Base-by-base conservation (phyloP, 805 yeast genomes). In the Trichomonascus vanleenenianus region DNA sequence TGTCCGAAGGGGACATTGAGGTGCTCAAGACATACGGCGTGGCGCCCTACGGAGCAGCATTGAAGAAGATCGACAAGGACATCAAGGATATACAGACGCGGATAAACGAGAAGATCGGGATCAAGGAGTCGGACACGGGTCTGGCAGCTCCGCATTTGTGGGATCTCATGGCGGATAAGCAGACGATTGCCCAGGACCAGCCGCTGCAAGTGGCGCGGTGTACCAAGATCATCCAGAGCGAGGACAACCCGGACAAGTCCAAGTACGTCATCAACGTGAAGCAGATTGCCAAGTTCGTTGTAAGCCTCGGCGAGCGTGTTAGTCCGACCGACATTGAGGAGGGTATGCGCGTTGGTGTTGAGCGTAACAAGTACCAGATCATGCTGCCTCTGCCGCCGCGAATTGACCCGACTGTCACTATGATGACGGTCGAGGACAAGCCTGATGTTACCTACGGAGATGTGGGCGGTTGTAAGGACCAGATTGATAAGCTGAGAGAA, bases 341-440 rank as follows among this genome's bases (percentile, higher is more conserved):
- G 67, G 97, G 98, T 44, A 94, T 93, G 98, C 79, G 98, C 64
- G 97, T 93, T 33, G 99, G 99, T 60, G 98, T 93, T 47, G 98
- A 94, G 64, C 80, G 98, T 66, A 88, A 85, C 59, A 91, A 91
- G 67, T 93, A 93, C 68, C 95, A 89, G 65, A 94, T 93, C 61
- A 96, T 91, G 73, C 74, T 93, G 59, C 98, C 99, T 27, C 74
- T 93, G 54, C 99, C 99, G 9, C 98, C 99, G 46, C 75, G 95
- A 61, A 93, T 93, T 62, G 99, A 93, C 65, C 97, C 99, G 11
- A 78, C 88, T 34, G 99, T 93, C 45, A 93, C 98, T 5, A 93
- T 93, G 98, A 93, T 93, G 99, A 91, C 97, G 1, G 99, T 93
- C 40, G 99, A 93, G 67, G 99, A 93, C 68, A 93, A 93, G 66